These are phyloP conservation scores for Oryza meridionalis DNA, from an alignment of 176 grass and related monocot species.

Conservation along the genomic window DNA sequence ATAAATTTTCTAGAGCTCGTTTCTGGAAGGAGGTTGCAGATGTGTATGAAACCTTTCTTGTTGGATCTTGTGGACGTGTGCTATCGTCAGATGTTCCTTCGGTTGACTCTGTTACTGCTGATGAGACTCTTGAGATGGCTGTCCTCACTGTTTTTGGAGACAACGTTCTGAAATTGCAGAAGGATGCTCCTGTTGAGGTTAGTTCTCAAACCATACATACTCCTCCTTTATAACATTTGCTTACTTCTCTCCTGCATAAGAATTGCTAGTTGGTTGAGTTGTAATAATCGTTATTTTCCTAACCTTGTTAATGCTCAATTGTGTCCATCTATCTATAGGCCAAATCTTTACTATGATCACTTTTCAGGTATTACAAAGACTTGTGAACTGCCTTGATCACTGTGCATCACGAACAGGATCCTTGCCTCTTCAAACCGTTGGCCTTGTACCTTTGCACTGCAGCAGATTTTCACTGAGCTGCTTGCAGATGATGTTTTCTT, in stretches of 20 bases:
- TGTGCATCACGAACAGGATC: conserved; percentile 98
- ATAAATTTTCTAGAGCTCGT: conserved; percentile 73
- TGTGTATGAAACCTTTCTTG: conserved; percentile 98
- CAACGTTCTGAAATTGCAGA: conserved; percentile 75
- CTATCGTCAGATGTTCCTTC: conserved; percentile 80
- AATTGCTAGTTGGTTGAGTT: neutral
- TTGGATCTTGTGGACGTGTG: conserved; percentile 94
- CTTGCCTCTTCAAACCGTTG: conserved; percentile 87
- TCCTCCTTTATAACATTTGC: neutral
- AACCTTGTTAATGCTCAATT: conserved; percentile 24
- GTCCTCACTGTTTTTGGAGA: conserved; percentile 79
- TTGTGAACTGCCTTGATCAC: conserved; percentile 88
- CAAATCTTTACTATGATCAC: conserved; percentile 26
- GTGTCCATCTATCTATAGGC: conserved; percentile 26
- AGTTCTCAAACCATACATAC: conserved; percentile 20
- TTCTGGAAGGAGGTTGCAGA: conserved; percentile 97
- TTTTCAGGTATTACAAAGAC: conserved; percentile 89
- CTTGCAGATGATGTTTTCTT: conserved; percentile 94
- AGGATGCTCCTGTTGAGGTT: conserved; percentile 88
- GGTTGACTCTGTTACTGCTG: conserved; percentile 66
- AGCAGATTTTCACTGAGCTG: conserved; percentile 93
- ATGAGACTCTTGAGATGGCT: conserved; percentile 94
- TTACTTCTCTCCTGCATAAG: conserved; percentile 29
- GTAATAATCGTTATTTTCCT: conserved; percentile 1
- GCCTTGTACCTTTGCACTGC: conserved; percentile 86